Base-by-base conservation (phyloP, 1,284 basidiomycete species). In the Pterulicium gracile region DNA sequence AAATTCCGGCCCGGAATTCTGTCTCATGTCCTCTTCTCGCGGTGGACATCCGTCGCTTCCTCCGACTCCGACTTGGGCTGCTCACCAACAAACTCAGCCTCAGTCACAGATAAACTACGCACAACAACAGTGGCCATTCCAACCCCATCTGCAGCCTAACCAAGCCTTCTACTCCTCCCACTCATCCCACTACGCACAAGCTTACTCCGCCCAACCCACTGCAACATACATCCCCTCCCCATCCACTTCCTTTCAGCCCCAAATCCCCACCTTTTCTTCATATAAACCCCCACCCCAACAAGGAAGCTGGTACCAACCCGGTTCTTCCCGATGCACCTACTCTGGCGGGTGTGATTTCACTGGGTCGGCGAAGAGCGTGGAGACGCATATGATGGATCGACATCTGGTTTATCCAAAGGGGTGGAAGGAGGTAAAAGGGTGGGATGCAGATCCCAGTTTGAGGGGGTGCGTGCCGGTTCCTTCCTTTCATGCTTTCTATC, bases 321-420 rank as follows among this genome's bases (percentile, higher is more conserved):
- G 86, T 3, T 69, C 68, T 49, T 57, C 53, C 51, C 70, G 70
- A 47, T 95, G 91, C 62, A 73, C 73, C 1, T 39, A 39, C 15
- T 69, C 83, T 50, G 69, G 69, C 27, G 75, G 75, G 13, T 95
- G 91, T 61, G 59, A 62, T 4, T 96, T 90, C 57, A 69, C 70
- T 21, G 90, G 88, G 19, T 80, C 87, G 4, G 68, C 70, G 34
- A 86, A 87, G 56, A 69, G 79, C 21, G 77, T 94, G 3, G 81
- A 89, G 59, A 71, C 74, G 17, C 92, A 95, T 59, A 88, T 84
- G 75, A 92, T 91, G 79, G 92, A 95, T 59, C 70, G 90, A 17
- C 92, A 94, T 62, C 67, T 94, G 43, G 81, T 93, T 44, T 92
- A 81, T 54, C 85, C 86, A 14, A 72, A 75, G 39, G 83, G 78